Conservation (phyloP, 2,329 filamentous ascomycete species). For the Tolypocladium nubicola region DNA sequence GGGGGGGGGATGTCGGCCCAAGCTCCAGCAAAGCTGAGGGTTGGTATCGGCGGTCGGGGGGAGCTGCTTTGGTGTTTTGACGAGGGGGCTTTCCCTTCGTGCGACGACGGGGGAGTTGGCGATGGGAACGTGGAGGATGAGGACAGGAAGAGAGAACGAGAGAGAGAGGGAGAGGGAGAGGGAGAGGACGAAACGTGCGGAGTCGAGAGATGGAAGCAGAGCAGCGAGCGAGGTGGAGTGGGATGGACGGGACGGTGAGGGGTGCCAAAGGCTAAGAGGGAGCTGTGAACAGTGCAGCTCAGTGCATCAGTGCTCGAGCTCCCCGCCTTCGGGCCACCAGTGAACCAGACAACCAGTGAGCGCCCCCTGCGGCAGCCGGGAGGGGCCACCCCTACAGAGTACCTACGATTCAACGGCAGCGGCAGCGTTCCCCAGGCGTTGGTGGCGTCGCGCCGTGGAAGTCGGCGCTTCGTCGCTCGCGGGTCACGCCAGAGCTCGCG, state of each 20-base stretch:
- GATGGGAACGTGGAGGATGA: not conserved
- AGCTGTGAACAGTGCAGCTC: not conserved
- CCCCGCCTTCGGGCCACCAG: not conserved
- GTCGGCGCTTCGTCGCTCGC: not conserved
- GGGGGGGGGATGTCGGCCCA: not conserved
- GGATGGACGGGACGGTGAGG: not conserved
- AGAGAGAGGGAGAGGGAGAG: not conserved
- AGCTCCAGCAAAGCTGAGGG: not conserved
- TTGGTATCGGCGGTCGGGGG: not conserved
- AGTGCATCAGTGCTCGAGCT: not conserved
- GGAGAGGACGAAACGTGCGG: slow-evolving; percentile 1
- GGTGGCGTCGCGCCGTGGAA: not conserved
- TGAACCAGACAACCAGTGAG: too few species aligned
- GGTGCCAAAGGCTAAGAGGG: not conserved
- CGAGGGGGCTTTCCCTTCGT: not conserved
- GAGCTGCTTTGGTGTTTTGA: not conserved
- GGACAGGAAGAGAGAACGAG: not conserved
- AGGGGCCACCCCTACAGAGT: not conserved
- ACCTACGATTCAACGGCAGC: not conserved
- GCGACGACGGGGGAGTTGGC: not conserved
- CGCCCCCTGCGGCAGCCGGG: not conserved
- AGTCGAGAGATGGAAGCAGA: not conserved
- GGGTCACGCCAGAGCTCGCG: not conserved
- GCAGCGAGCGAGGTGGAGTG: slow-evolving; percentile 1
- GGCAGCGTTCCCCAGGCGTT: not conserved